Evolutionary conservation across 305 asterid genomes (phyloP).

Genomic region (Fraxinus platypoda): DNA sequence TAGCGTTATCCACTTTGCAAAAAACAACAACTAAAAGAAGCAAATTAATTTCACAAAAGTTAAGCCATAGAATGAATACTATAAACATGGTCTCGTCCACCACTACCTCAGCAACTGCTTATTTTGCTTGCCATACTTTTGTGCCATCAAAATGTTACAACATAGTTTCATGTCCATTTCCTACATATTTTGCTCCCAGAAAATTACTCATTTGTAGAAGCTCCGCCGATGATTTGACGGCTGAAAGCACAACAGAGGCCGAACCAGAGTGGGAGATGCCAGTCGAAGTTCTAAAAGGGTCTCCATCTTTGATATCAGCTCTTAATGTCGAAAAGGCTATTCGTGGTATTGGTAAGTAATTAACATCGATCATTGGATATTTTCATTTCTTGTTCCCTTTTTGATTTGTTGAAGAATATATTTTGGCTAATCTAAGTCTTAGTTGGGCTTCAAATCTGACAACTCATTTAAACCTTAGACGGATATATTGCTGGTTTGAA

Average conservation of each 20-base stretch:
- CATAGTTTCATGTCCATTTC: slow-evolving; percentile 24
- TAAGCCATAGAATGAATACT: not conserved
- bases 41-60: not conserved
- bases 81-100: slow-evolving; percentile 42
- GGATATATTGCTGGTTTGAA: not conserved
- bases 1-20: not conserved
- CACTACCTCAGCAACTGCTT: slow-evolving; percentile 30
- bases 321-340: slow-evolving; percentile 74
- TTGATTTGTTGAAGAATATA: slow-evolving; percentile 40
- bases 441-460: slow-evolving; percentile 35
- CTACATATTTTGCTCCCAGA: not conserved
- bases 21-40: not conserved
- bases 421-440: no score
- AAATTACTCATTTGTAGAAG: not conserved
- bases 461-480: not conserved
- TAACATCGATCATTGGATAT: slow-evolving; percentile 45
- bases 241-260: slow-evolving; percentile 21
- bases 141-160: not conserved
- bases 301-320: slow-evolving; percentile 67
- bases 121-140: slow-evolving; percentile 19
- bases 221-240: slow-evolving; percentile 8
- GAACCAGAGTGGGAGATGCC: slow-evolving; percentile 23
- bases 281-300: slow-evolving; percentile 40
- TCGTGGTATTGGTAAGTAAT: slow-evolving; percentile 80
- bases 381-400: not conserved